Evolutionary conservation across 2,329 filamentous ascomycete genomes (phyloP), one percentile per base, ranked within the genome.

Genomic region (Neoarthrinium moseri): DNA sequence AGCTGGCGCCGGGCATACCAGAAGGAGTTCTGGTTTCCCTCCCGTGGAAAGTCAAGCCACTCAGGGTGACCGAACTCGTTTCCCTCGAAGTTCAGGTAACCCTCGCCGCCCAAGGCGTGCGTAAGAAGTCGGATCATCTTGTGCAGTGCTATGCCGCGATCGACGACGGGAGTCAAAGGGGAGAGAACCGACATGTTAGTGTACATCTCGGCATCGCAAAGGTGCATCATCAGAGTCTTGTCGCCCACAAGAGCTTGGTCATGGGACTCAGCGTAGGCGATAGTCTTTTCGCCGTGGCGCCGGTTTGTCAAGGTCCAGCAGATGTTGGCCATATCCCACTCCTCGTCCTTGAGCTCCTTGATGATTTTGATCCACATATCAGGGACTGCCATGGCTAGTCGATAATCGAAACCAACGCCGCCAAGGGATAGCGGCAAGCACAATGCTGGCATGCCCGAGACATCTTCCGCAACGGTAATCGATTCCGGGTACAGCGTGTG

Each of bases 361-460:
- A 97, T 69, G 63, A 95, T 89, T 72, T 99, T 99, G 77, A 99
- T 99, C 83, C 95, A 99, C 83, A 99, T 89, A 66, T 99, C 94
- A 4, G 94, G 94, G 51, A 99, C 84, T 4, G 94, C 94, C 94
- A 99, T 99, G 45, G 91, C 91, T 24, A 99, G 81, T 55, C 94
- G 84, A 68, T 99, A 99, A 70, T 99, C 94, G 64, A 99, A 99
- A 21, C 94, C 94, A 56, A 97, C 83, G 51, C 94, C 94, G 15
- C 94, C 94, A 2, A 96, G 75, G 1, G 87, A 85, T 30, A 96
- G 74, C 6, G 89, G 84, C 29, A 99, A 69, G 67, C 94, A 97
- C 38, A 99, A 75, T n/a, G 91, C 92, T 13, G 94, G 94, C 94
- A 99, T 99, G 15, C 94, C 94, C 6, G 92, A 97, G 8, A 99